These are phyloP conservation scores for Metschnikowia gelsemii DNA, from an alignment of 805 yeast species.

Conservation along the genomic window DNA sequence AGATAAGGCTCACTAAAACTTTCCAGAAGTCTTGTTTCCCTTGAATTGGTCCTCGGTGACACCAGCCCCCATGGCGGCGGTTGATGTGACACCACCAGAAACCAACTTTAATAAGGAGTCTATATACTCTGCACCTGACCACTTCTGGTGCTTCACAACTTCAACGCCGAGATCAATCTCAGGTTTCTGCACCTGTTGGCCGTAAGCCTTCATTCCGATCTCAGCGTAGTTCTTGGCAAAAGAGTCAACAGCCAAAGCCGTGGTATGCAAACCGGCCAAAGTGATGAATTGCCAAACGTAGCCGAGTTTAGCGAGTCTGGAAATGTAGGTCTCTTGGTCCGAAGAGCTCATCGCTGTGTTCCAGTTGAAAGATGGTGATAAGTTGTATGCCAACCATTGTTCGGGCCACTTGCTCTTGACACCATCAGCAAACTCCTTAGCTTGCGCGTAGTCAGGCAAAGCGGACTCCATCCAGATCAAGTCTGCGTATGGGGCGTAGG, in stretches of 20 bases:
- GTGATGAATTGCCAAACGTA: slow-evolving; percentile 98
- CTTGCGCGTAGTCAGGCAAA: slow-evolving; percentile 90
- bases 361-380: slow-evolving; percentile 98
- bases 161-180: slow-evolving; percentile 90
- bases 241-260: slow-evolving; percentile 85
- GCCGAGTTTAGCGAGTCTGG: slow-evolving; percentile 82
- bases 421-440: slow-evolving; percentile 92
- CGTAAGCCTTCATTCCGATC: slow-evolving; percentile 95
- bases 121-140: slow-evolving; percentile 98
- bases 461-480: slow-evolving; percentile 98
- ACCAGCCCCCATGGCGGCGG: slow-evolving; percentile 98
- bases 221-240: slow-evolving; percentile 76
- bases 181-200: slow-evolving; percentile 77
- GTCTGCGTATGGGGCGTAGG: slow-evolving; percentile 92
- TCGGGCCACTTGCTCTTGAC: slow-evolving; percentile 77
- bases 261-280: slow-evolving; percentile 93
- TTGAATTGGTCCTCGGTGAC: slow-evolving; percentile 97
- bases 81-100: slow-evolving; percentile 90
- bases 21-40: slow-evolving; percentile 24
- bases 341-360: slow-evolving; percentile 83
- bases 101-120: slow-evolving; percentile 87
- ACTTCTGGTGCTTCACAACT: slow-evolving; percentile 95
- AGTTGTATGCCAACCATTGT: slow-evolving; percentile 95
- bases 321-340: slow-evolving; percentile 89
- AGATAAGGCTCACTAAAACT: no score